Evolutionary conservation across 2,329 filamentous ascomycete genomes (phyloP), one percentile per base, ranked within the genome.

Genomic region (Paracorniculantispora psalliotae): DNA sequence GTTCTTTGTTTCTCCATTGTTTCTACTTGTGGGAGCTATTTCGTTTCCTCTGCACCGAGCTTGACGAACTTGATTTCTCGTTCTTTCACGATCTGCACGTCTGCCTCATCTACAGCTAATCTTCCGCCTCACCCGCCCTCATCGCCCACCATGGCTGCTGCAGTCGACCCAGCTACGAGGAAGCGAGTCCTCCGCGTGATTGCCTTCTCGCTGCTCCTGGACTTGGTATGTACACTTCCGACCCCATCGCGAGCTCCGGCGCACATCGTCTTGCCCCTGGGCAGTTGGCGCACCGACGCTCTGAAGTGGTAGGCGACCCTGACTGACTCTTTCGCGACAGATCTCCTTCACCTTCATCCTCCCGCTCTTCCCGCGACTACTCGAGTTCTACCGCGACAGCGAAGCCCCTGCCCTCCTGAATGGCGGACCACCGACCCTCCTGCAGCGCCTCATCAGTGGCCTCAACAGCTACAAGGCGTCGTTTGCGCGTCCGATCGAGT

Each of bases 281-380:
- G 6, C 10, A 41, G 23, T 2, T 19, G 12, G 25, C 39, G 15
- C 52, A 13, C 12, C 30, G 30, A 10, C 28, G 15, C 4, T 19
- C 19, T 13, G 21, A n/a, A 46, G 44, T 47, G 26, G 47, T 12
- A 10, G 2, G n/a, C n/a, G n/a, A n/a, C n/a, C n/a, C n/a, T n/a
- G n/a, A n/a, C n/a, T n/a, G n/a, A n/a, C 48, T 30, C 59, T 51
- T 37, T 9, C n/a, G n/a, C n/a, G 21, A 33, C 63, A 97, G 93
- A 91, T 97, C 68, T 97, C 93, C 59, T 99, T 99, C 73, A 99
- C 94, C 30, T 97, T 99, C 72, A 97, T 97, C 71, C 87, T 99
- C 9, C 94, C 94, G 0, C 85, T 99, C 37, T 99, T 97, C 72
- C 94, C 92, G 8, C 92, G 92, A 60, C 88, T 99, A 47, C 88